Percentiles rank a stretch among this genome's conserved stretches.
phyloP scores from a whole-genome alignment of 108 stramenopile genomes.

The Pseudonitzschia pungens region DNA sequence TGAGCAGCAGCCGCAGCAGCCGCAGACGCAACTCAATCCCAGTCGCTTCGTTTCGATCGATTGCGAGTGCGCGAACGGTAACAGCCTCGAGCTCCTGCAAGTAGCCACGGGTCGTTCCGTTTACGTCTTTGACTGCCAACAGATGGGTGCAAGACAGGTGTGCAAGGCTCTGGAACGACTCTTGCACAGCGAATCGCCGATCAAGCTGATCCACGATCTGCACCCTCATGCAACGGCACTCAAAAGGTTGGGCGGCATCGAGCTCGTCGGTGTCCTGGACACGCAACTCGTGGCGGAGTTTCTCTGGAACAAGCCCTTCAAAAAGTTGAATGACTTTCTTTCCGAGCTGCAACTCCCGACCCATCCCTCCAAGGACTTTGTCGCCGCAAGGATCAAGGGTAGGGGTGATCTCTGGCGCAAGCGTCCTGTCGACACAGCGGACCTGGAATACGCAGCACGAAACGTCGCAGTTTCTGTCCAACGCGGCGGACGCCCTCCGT shows the following conservation, averaged over 20 bases:
- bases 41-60: background rate
- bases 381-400: background rate
- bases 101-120: slow-evolving; percentile 1
- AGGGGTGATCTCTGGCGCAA: background rate
- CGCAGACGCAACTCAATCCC: no score
- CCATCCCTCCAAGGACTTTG: slow-evolving; percentile 4
- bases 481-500: background rate
- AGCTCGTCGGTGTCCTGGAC: background rate
- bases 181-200: background rate
- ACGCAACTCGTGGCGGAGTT: slow-evolving; percentile 13
- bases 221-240: slow-evolving; percentile 18
- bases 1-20: no score
- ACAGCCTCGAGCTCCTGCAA: slow-evolving; percentile 3
- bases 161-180: slow-evolving; percentile 1
- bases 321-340: background rate
- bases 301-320: background rate
- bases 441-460: slow-evolving; percentile 7
- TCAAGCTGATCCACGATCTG: slow-evolving; percentile 28
- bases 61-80: slow-evolving; percentile 12
- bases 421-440: background rate
- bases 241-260: background rate
- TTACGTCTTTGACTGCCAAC: slow-evolving; percentile 16
- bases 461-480: background rate
- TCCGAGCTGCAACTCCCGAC: background rate
- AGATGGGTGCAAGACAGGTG: slow-evolving; percentile 6